Evolutionary conservation across 176 grass and related monocot genomes (phyloP).

Genomic region (Oryza nivara): DNA sequence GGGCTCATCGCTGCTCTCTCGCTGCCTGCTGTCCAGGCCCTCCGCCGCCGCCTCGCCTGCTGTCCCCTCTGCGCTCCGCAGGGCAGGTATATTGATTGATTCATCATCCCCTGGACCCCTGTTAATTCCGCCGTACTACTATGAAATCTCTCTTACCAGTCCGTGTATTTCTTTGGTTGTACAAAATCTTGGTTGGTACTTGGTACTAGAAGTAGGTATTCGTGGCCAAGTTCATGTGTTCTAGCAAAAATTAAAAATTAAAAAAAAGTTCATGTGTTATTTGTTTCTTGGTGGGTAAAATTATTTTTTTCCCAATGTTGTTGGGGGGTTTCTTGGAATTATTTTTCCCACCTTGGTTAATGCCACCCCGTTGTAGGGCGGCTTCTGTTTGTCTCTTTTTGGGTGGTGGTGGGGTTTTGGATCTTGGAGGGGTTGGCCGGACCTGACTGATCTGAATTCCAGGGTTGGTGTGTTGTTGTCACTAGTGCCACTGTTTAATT

Average conservation of each 20-base stretch:
- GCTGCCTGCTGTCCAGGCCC: conserved; percentile 51
- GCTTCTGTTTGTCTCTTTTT: background rate
- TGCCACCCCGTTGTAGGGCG: background rate
- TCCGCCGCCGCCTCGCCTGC: conserved; percentile 2
- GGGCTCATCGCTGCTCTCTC: conserved; percentile 66
- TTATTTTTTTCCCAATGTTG: background rate
- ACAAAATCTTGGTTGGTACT: background rate
- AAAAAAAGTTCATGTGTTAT: background rate
- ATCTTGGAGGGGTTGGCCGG: conserved; percentile 15
- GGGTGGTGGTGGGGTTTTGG: background rate
- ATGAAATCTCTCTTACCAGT: background rate
- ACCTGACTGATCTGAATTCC: conserved; percentile 11
- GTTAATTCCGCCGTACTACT: background rate
- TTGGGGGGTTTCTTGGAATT: background rate
- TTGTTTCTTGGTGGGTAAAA: too few relatives aligned
- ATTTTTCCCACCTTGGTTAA: background rate
- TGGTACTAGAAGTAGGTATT: background rate
- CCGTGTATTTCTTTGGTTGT: background rate
- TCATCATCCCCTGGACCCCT: background rate
- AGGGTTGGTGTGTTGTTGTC: background rate
- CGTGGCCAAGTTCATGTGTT: background rate
- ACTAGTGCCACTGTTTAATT: background rate
- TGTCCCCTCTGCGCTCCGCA: conserved; percentile 46
- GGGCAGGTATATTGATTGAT: conserved; percentile 49
- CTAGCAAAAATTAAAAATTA: too few relatives aligned